Conservation (phyloP, 2,329 filamentous ascomycete genomes). For the Lachnellula subtilissima region DNA sequence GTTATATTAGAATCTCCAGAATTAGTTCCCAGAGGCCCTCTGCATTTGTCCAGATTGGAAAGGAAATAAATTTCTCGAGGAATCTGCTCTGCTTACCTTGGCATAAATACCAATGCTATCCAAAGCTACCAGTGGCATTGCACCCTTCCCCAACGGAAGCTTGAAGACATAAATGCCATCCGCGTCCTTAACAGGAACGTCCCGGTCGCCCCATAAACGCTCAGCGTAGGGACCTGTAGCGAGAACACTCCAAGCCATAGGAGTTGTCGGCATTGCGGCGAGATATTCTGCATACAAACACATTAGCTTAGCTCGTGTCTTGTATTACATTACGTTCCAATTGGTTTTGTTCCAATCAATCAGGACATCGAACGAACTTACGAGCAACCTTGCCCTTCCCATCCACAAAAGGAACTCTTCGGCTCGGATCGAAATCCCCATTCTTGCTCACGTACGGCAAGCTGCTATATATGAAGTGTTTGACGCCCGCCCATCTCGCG, state of each 20-base stretch:
- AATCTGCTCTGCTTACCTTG: background rate
- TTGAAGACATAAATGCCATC: constrained; percentile 1
- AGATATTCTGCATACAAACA: constrained; percentile 9
- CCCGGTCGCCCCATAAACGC: constrained; percentile 15
- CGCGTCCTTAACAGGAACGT: background rate
- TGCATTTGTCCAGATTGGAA: no score
- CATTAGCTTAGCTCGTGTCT: background rate
- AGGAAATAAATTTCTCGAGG: no score
- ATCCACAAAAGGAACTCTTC: constrained; percentile 18
- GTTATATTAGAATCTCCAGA: no score
- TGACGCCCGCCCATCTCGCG: constrained; percentile 12
- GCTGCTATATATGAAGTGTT: constrained; percentile 21
- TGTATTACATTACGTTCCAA: background rate
- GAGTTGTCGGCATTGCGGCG: constrained; percentile 8
- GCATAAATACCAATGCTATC: constrained; percentile 18
- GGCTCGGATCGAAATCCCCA: constrained; percentile 10
- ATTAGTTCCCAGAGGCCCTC: no score
- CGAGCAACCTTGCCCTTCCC: constrained; percentile 19
- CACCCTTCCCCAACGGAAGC: constrained; percentile 2
- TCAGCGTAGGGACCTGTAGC: constrained; percentile 25
- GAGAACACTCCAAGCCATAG: constrained; percentile 21
- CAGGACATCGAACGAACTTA: background rate
- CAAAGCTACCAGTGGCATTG: constrained; percentile 18
- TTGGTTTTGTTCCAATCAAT: background rate
- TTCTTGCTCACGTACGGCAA: constrained; percentile 14